phyloP scores from a whole-genome alignment of 169 alveolate species.

The Hepatocystis sp. region DNA sequence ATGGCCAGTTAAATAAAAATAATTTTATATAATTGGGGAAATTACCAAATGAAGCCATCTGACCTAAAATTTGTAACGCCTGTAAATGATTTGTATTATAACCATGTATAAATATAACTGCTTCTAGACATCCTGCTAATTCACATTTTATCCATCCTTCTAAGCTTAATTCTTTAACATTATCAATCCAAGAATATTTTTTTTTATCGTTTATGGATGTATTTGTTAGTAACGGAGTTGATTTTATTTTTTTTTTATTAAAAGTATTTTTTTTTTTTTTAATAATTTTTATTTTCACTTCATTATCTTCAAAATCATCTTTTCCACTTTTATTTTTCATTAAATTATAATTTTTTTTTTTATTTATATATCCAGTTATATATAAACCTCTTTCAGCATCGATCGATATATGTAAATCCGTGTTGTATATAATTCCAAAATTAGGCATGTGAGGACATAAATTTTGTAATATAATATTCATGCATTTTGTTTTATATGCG shows the following conservation, averaged over 20 bases:
- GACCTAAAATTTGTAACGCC: slow-evolving; percentile 83
- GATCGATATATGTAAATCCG: slow-evolving; percentile 84
- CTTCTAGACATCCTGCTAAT: slow-evolving; percentile 83
- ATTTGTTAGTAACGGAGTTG: too few species aligned
- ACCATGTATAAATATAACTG: slow-evolving; percentile 88
- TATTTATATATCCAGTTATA: slow-evolving; percentile 80
- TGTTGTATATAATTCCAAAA: slow-evolving; percentile 82
- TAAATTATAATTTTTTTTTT: slow-evolving; percentile 70
- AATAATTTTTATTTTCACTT: slow-evolving; percentile 62
- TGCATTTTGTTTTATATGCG: slow-evolving; percentile 63
- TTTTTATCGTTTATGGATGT: too few species aligned
- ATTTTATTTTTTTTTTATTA: slow-evolving; percentile 62
- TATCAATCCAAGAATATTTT: slow-evolving; percentile 36
- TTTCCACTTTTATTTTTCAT: slow-evolving; percentile 36
- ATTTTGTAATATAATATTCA: slow-evolving; percentile 81
- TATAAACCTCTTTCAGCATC: slow-evolving; percentile 87
- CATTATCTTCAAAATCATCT: slow-evolving; percentile 66
- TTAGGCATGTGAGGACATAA: slow-evolving; percentile 87
- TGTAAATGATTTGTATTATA: slow-evolving; percentile 78
- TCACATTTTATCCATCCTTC: slow-evolving; percentile 86
- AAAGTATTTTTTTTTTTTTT: slow-evolving; percentile 66
- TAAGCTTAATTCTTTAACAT: slow-evolving; percentile 56
- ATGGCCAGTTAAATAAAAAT: slow-evolving; percentile 88
- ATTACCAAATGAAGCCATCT: slow-evolving; percentile 87
- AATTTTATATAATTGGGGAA: slow-evolving; percentile 89